These are phyloP conservation scores for Coriolopsis trogii DNA, from an alignment of 1,284 basidiomycete genomes.

Conservation along the genomic window DNA sequence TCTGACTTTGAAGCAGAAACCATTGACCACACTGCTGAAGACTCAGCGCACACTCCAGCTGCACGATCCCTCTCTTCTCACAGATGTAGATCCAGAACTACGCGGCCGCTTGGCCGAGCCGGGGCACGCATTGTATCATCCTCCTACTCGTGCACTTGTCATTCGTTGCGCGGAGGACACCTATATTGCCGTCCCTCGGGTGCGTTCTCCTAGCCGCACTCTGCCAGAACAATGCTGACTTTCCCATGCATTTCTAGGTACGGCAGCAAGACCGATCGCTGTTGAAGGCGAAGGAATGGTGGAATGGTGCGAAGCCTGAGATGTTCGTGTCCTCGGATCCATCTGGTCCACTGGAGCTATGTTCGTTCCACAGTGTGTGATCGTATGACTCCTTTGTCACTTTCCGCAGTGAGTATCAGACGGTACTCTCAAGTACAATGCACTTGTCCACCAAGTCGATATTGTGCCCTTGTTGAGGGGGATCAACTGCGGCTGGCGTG, in stretches of 20 bases:
- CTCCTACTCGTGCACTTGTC: slow-evolving; percentile 40
- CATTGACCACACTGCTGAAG: slow-evolving; percentile 47
- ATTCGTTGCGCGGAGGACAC: slow-evolving; percentile 54
- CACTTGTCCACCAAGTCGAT: too few relatives aligned
- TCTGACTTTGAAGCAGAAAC: slow-evolving; percentile 36
- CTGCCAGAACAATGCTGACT: not conserved
- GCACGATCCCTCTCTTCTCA: slow-evolving; percentile 39
- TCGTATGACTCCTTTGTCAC: too few relatives aligned
- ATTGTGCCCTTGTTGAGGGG: too few relatives aligned
- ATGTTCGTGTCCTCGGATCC: too few relatives aligned
- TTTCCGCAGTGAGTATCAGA: too few relatives aligned
- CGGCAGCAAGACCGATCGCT: slow-evolving; percentile 57
- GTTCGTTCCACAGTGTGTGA: too few relatives aligned
- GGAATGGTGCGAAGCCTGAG: slow-evolving; percentile 47
- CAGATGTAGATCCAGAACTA: too few relatives aligned
- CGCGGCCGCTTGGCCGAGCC: slow-evolving; percentile 1
- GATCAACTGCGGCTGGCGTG: too few relatives aligned
- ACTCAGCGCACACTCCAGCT: slow-evolving; percentile 50
- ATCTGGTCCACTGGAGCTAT: too few relatives aligned
- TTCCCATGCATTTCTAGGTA: slow-evolving; percentile 33
- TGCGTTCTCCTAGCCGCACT: not conserved
- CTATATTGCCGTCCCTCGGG: slow-evolving; percentile 49
- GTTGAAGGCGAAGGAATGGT: slow-evolving; percentile 47
- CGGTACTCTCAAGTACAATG: too few relatives aligned
- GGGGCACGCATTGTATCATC: slow-evolving; percentile 30